Evolutionary conservation across 1,139 yeast species (phyloP).

Genomic region (Debaryomyces subglobosus): DNA sequence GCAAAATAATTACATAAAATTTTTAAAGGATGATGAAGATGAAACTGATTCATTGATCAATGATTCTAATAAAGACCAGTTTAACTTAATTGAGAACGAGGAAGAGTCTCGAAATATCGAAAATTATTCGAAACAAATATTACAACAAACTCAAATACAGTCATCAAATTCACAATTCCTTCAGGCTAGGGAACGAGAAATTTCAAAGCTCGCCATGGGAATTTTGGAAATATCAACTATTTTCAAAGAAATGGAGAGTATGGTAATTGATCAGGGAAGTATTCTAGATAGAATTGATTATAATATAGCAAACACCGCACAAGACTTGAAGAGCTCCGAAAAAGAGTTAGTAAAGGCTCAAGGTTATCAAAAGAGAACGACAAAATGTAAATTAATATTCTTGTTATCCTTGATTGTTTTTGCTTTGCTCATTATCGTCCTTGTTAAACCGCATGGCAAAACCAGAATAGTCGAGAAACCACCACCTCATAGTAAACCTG

Average conservation of each 20-base stretch:
- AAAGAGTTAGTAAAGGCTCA: constrained; percentile 78
- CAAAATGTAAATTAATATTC: constrained; percentile 86
- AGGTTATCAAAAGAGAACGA: constrained; percentile 81
- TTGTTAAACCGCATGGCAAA: constrained; percentile 59
- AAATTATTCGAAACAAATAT: constrained; percentile 41
- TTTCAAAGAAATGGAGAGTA: constrained; percentile 86
- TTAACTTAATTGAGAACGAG: constrained; percentile 45
- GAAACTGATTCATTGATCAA: constrained; percentile 32
- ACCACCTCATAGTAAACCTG: constrained; percentile 8
- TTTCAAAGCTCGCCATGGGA: constrained; percentile 88
- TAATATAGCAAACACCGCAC: constrained; percentile 77
- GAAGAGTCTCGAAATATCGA: constrained; percentile 45
- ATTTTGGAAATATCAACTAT: constrained; percentile 91
- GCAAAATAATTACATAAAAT: constrained; percentile 86
- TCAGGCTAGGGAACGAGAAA: constrained; percentile 83
- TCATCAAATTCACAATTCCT: constrained; percentile 45
- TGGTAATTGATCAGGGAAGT: constrained; percentile 96
- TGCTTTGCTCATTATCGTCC: constrained; percentile 68
- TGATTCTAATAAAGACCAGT: constrained; percentile 13
- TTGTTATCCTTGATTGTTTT: constrained; percentile 71
- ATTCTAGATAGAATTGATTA: constrained; percentile 90
- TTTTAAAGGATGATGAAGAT: constrained; percentile 70
- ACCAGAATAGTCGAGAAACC: constrained; percentile 31
- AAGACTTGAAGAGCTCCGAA: constrained; percentile 75
- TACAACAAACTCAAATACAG: constrained; percentile 48